These are phyloP conservation scores for Capsella bursapastoris DNA, from an alignment of 345 rosid genomes.

Conservation along the genomic window DNA sequence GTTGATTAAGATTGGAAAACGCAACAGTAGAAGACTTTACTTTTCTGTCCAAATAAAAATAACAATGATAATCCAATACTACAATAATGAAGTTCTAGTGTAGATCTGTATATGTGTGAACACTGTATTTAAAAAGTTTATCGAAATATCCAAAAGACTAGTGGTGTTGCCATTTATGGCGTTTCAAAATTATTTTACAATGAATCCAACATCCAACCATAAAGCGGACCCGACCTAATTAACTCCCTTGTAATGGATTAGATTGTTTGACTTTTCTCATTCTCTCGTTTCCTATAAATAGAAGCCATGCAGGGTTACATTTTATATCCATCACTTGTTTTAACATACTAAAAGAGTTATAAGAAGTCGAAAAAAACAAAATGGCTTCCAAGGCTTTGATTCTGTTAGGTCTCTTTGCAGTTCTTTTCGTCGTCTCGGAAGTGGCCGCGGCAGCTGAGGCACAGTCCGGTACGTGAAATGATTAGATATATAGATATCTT, in stretches of 20 bases:
- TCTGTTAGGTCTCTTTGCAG: too few species aligned
- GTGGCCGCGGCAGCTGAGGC: too few species aligned
- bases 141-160: conserved; percentile 13
- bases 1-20: too few species aligned
- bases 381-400: too few species aligned
- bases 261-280: too few species aligned
- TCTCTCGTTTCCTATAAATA: neutral
- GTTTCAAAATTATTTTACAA: conserved; percentile 20
- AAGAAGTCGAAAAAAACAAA: neutral
- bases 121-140: neutral
- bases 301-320: neutral
- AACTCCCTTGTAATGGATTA: neutral
- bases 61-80: neutral
- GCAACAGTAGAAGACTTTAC: too few species aligned
- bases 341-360: neutral
- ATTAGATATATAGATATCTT: too few species aligned
- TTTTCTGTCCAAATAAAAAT: neutral
- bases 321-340: conserved; percentile 22
- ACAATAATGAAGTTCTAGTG: neutral
- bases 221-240: conserved; percentile 31
- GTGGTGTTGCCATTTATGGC: conserved; percentile 33
- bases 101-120: neutral
- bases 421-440: too few species aligned
- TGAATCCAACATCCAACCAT: conserved; percentile 34
- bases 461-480: too few species aligned